phyloP scores from a whole-genome alignment of 495 filamentous ascomycete genomes.

The Hypoxylon perforatum region DNA sequence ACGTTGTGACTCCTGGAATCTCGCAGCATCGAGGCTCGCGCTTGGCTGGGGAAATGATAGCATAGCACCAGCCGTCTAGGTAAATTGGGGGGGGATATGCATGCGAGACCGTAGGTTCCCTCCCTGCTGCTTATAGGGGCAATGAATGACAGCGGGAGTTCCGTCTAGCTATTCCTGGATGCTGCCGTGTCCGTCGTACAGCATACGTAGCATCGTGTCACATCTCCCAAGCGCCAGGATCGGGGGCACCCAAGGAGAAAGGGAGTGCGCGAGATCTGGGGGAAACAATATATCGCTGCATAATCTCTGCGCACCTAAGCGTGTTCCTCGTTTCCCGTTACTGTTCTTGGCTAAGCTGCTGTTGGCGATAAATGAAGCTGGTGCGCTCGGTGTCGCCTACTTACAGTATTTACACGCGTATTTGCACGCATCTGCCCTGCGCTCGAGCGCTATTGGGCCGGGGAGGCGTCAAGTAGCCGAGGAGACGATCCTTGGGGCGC shows the following conservation, averaged over 20 bases:
- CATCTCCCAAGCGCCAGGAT: slow-evolving; percentile 47
- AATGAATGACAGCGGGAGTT: slow-evolving; percentile 37
- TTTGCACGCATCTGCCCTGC: slow-evolving; percentile 40
- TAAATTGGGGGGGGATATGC: slow-evolving; percentile 10
- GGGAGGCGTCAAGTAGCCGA: slow-evolving; percentile 5
- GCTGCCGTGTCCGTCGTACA: slow-evolving; percentile 43
- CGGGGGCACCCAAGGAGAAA: slow-evolving; percentile 36
- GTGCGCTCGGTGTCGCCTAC: slow-evolving; percentile 38
- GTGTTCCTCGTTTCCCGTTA: slow-evolving; percentile 49
- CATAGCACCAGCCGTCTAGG: slow-evolving; percentile 10
- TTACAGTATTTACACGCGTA: slow-evolving; percentile 29
- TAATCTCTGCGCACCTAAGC: slow-evolving; percentile 50
- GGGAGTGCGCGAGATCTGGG: slow-evolving; percentile 48
- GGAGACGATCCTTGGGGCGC: slow-evolving; percentile 11
- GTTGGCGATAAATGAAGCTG: slow-evolving; percentile 40
- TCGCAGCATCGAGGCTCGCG: slow-evolving; percentile 9
- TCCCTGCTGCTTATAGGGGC: slow-evolving; percentile 22
- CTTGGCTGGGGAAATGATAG: slow-evolving; percentile 17
- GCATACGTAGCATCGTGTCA: slow-evolving; percentile 44
- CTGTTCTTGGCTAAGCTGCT: slow-evolving; percentile 45
- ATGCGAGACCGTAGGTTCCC: slow-evolving; percentile 25
- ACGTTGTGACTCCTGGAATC: slow-evolving; percentile 24
- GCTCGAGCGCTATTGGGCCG: background rate
- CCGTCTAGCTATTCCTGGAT: slow-evolving; percentile 37
- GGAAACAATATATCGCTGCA: slow-evolving; percentile 46